Percentiles rank a stretch among this genome's conserved stretches.
Evolutionary conservation across 768 basidiomycete genomes (phyloP).

Genomic region (Gloeopeniophorella convolvens): DNA sequence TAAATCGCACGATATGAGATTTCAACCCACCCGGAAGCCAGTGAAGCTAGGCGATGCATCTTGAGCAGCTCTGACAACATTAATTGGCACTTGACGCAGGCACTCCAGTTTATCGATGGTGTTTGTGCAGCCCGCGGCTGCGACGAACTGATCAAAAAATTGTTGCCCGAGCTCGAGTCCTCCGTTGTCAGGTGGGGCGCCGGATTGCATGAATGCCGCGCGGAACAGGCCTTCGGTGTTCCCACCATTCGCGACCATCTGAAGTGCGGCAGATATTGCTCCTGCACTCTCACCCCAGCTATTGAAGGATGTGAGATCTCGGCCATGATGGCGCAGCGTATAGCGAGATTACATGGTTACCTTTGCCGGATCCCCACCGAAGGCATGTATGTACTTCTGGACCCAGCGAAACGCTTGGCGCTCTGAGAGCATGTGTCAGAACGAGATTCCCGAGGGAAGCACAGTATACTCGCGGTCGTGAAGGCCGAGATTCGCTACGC

Average conservation of each 20-base stretch:
- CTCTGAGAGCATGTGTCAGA: constrained; percentile 15
- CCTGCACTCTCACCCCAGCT: constrained; percentile 33
- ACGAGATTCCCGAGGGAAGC: neutral
- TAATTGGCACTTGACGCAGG: constrained; percentile 7
- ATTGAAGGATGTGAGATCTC: neutral
- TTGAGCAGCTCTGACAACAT: neutral
- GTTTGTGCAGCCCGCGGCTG: neutral
- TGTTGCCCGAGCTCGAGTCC: constrained; percentile 10
- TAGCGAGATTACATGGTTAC: constrained; percentile 19
- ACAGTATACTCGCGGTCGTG: neutral
- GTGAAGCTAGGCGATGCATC: neutral
- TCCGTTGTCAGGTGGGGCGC: constrained; percentile 7
- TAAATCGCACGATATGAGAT: neutral
- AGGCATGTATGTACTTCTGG: too few species aligned
- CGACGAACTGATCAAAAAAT: constrained; percentile 16
- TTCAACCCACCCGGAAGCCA: neutral
- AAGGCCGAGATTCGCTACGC: neutral
- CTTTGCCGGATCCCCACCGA: constrained; percentile 32
- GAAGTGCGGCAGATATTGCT: constrained; percentile 27
- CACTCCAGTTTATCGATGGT: constrained; percentile 6
- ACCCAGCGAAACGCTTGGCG: constrained; percentile 34
- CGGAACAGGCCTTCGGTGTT: constrained; percentile 16
- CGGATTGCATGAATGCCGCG: constrained; percentile 21
- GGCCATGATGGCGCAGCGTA: too few species aligned
- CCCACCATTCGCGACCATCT: constrained; percentile 20